These are phyloP conservation scores for Wallacemonas sp. DNA, from an alignment of 208 protist species.

Conservation along the genomic window DNA sequence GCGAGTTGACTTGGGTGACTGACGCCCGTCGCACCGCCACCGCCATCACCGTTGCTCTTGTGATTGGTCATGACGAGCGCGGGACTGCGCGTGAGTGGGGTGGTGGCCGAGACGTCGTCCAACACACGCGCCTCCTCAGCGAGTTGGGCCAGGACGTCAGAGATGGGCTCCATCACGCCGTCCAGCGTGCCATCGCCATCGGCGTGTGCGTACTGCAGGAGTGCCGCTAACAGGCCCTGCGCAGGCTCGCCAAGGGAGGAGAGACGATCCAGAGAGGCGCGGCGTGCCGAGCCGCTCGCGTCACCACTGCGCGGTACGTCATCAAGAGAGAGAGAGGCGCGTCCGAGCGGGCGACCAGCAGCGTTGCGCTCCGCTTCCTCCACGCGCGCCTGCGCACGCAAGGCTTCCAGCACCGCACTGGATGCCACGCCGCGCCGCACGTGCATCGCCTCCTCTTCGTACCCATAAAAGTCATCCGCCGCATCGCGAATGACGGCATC, in stretches of 20 bases:
- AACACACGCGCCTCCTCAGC: constrained; percentile 1
- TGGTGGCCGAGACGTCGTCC: neutral
- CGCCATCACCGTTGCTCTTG: no score
- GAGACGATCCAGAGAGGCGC: neutral
- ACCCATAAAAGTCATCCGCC: constrained; percentile 10
- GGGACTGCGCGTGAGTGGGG: no score
- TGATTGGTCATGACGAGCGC: no score
- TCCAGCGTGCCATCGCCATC: neutral
- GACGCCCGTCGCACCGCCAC: no score
- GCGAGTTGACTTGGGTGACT: no score
- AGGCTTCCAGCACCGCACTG: neutral
- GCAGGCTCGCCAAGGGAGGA: constrained; percentile 4
- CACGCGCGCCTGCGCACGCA: neutral
- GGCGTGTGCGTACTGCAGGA: neutral
- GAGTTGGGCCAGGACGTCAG: constrained; percentile 2
- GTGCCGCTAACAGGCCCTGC: neutral
- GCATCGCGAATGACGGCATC: constrained; percentile 16
- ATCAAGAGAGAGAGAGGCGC: neutral
- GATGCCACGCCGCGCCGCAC: neutral
- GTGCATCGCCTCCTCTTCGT: constrained; percentile 8
- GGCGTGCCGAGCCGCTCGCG: neutral
- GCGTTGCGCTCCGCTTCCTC: neutral
- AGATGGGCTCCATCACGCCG: neutral
- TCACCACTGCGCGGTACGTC: neutral
- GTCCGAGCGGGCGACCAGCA: neutral